Percentiles rank a stretch among this genome's conserved stretches.
Evolutionary conservation across 441 rosid species (phyloP).

Genomic region (Arabidopsis hybrid): DNA sequence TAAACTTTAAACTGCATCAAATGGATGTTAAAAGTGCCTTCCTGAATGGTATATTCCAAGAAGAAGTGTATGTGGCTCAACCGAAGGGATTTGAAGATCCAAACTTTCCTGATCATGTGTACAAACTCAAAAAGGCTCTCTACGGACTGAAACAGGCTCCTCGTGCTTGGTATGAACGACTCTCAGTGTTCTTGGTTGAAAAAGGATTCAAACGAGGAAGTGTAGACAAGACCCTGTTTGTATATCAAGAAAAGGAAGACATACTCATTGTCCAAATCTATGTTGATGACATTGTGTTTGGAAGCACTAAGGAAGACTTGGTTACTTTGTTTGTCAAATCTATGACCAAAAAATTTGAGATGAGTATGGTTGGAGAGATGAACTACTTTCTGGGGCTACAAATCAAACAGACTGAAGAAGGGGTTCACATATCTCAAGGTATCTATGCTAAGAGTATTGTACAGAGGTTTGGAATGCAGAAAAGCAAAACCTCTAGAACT

Average conservation of each 20-base stretch:
- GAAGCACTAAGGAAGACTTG: fast-evolving
- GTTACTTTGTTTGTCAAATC: neutral
- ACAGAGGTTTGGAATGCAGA: too few species aligned
- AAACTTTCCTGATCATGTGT: neutral
- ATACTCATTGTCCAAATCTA: neutral
- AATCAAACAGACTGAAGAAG: too few species aligned
- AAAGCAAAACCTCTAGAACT: too few species aligned
- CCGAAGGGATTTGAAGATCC: neutral
- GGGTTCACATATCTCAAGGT: too few species aligned
- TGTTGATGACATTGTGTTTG: constrained; percentile 12
- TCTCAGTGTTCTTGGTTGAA: neutral
- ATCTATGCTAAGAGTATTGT: too few species aligned
- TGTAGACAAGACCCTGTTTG: neutral
- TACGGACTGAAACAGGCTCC: neutral
- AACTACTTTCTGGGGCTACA: too few species aligned
- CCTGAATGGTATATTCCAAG: neutral
- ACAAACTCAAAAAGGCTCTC: neutral
- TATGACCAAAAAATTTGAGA: neutral
- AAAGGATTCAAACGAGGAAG: neutral
- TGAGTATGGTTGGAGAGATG: neutral
- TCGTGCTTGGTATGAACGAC: neutral
- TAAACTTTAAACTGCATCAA: neutral
- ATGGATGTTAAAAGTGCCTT: constrained; percentile 7
- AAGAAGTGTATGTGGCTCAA: neutral
- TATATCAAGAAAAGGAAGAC: neutral